phyloP scores from a whole-genome alignment of 495 filamentous ascomycete genomes.

The Zalerion maritima region DNA sequence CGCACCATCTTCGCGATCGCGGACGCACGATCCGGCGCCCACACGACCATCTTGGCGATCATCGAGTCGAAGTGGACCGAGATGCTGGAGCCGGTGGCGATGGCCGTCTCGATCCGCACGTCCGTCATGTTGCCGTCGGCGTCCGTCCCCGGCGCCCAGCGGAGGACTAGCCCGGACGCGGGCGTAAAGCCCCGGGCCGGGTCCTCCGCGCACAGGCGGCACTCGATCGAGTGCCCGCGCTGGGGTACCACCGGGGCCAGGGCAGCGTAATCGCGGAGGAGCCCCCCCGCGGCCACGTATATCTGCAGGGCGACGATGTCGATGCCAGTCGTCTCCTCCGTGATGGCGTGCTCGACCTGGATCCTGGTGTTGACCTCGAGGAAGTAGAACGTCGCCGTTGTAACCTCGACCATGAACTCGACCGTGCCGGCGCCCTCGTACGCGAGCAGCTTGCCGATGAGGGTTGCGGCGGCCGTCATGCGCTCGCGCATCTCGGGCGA shows the following conservation, averaged over 20 bases:
- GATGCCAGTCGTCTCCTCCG: slow-evolving; percentile 43
- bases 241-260: slow-evolving; percentile 8
- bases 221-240: slow-evolving; percentile 38
- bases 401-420: slow-evolving; percentile 49
- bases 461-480: slow-evolving; percentile 35
- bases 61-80: slow-evolving; percentile 4
- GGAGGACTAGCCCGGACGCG: slow-evolving; percentile 40
- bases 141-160: too few species aligned
- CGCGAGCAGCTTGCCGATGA: slow-evolving; percentile 34
- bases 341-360: slow-evolving; percentile 55
- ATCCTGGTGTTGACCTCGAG: slow-evolving; percentile 55
- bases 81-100: slow-evolving; percentile 1
- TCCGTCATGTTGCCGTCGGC: too few species aligned
- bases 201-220: slow-evolving; percentile 47
- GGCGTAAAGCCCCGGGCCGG: slow-evolving; percentile 41
- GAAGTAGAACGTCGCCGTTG: slow-evolving; percentile 44
- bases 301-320: slow-evolving; percentile 38
- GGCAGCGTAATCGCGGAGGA: slow-evolving; percentile 4
- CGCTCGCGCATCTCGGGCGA: slow-evolving; percentile 29
- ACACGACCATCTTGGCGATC: slow-evolving; percentile 3
- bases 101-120: slow-evolving; percentile 1
- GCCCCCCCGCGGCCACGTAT: slow-evolving; percentile 6
- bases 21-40: neutral
- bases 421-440: slow-evolving; percentile 48
- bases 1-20: slow-evolving; percentile 1